Evolutionary conservation across 176 grass and related monocot genomes (phyloP).

Genomic region (Triticum dicoccoides): DNA sequence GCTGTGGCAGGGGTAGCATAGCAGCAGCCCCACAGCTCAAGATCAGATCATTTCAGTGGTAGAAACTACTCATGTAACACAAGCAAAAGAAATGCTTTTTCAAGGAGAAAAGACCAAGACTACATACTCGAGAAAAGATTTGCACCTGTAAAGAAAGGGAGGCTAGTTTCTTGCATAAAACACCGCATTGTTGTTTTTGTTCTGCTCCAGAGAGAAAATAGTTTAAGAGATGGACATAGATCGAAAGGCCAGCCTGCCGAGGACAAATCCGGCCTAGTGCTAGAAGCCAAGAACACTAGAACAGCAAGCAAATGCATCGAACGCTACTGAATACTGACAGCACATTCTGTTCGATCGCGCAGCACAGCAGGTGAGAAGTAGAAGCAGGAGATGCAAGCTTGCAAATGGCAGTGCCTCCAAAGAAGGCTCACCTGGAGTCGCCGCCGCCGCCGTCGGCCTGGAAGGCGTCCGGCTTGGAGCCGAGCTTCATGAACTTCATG

Average conservation of each 20-base stretch:
- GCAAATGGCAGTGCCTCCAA: not conserved
- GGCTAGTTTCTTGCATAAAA: not conserved
- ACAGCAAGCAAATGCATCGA: not conserved
- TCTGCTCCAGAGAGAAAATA: not conserved
- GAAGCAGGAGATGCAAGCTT: not conserved
- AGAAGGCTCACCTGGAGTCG: slow-evolving; percentile 47
- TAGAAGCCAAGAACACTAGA: not conserved
- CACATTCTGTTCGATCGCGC: not conserved
- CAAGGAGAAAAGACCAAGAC: not conserved
- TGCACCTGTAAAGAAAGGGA: not conserved
- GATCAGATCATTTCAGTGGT: not conserved
- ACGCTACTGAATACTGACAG: not conserved
- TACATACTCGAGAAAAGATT: not conserved
- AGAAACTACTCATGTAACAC: not conserved
- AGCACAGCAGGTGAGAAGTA: not conserved
- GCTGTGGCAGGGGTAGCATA: not conserved
- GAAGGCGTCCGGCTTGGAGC: slow-evolving; percentile 82
- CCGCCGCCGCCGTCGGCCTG: slow-evolving; percentile 41
- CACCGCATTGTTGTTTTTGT: not conserved
- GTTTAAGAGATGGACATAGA: not conserved
- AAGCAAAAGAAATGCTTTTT: not conserved
- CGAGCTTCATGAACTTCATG: slow-evolving; percentile 95
- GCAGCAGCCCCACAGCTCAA: slow-evolving; percentile 24
- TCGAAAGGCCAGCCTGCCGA: not conserved
- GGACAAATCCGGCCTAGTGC: not conserved